Base-by-base conservation (phyloP, 345 rosid genomes). In the Eucalyptus pumila region DNA sequence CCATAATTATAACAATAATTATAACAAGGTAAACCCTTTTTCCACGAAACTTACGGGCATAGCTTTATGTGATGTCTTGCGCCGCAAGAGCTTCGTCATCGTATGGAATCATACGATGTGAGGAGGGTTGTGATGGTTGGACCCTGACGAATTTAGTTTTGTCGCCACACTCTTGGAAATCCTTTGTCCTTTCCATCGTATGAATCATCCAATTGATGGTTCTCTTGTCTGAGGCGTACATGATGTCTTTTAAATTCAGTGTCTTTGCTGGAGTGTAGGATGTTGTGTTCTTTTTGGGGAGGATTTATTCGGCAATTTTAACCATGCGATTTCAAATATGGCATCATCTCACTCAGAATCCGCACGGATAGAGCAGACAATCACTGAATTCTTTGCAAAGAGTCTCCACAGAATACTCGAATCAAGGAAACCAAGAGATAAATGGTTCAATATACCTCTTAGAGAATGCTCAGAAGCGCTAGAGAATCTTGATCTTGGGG, bases 301-400 rank as follows among this genome's bases (percentile, higher is more conserved):
- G 62, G 19, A 30, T 51, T 56, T 17, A 14, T 51, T 11, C 16
- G 17, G 24, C 14, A 69, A 14, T 49, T 45, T 72, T 89, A 88
- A 65, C 32, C 24, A 16, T 87, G 60, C 17, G 34, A 50, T 86
- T 80, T 81, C 11, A 60, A 86, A 69, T 42, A 89, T 89, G 90
- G 86, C 90, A 72, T 86, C 88, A 37, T 86, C 92, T 87, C 94
- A 94, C 90, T 92, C 94, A 1, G 99, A 96, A 88, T 91, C 94
- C 58, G 96, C 99, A 14, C 51, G 47, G 47, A 45, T 45, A 40
- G 42, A 45, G 47, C 47, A 45, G 47, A 8, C 9, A 45, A 45
- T 45, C 47, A 45, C 47, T 45, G 4, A 49, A 49, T 49, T 49
- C 51, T 11, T 23, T 87, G 60, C 30, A 32, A 24, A 49, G 51